Conservation (phyloP, 805 yeast genomes). For the Millerago galiae region DNA sequence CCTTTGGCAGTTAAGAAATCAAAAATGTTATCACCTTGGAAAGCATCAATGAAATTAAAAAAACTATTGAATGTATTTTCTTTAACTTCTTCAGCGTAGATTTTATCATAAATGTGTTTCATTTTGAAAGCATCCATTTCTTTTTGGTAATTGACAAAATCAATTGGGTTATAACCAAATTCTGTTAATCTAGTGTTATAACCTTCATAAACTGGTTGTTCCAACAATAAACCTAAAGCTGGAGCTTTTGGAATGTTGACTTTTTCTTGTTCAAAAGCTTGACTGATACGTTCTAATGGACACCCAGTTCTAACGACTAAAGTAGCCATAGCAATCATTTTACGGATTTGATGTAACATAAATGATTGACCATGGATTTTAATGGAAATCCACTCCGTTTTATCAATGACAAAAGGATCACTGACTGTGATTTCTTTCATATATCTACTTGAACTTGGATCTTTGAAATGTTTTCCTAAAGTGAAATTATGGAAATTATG, state of each 20-base stretch:
- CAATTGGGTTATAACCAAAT: slow-evolving; percentile 72
- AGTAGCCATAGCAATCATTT: slow-evolving; percentile 95
- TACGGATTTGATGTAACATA: slow-evolving; percentile 96
- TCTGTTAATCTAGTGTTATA: slow-evolving; percentile 66
- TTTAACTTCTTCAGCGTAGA: slow-evolving; percentile 81
- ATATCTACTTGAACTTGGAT: slow-evolving; percentile 76
- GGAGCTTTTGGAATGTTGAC: slow-evolving; percentile 97
- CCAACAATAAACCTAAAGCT: slow-evolving; percentile 84
- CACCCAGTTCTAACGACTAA: slow-evolving; percentile 81
- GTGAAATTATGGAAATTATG: slow-evolving; percentile 92
- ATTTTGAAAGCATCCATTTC: slow-evolving; percentile 83
- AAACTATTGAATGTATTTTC: slow-evolving; percentile 89
- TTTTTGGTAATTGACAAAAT: slow-evolving; percentile 55
- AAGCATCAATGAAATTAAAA: slow-evolving; percentile 83
- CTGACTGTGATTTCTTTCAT: slow-evolving; percentile 76
- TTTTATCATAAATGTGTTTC: slow-evolving; percentile 85
- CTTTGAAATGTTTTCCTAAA: slow-evolving; percentile 72
- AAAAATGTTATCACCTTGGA: slow-evolving; percentile 48
- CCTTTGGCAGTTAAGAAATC: slow-evolving; percentile 38
- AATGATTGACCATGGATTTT: slow-evolving; percentile 97
- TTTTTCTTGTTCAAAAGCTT: slow-evolving; percentile 68
- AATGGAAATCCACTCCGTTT: slow-evolving; percentile 93
- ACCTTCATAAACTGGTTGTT: slow-evolving; percentile 86
- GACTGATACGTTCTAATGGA: slow-evolving; percentile 66
- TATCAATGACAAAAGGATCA: slow-evolving; percentile 86